A percentile compares a stretch with the other conserved stretches of the same genome.
Conservation (phyloP, 2,329 filamentous ascomycete species). For the Alternaria conjuncta region DNA sequence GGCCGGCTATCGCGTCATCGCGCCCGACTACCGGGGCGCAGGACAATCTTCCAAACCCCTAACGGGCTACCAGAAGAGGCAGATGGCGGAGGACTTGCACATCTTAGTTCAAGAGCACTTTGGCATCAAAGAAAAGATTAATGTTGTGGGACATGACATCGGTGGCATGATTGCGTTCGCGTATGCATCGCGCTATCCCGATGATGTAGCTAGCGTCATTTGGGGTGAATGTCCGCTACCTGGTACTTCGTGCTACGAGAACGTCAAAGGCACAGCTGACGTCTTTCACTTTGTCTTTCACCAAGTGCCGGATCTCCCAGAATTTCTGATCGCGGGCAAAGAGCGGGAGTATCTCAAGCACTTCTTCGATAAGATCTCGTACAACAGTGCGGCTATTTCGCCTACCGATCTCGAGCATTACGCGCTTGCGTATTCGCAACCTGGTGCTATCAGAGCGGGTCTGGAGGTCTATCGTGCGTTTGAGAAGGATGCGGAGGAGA, state of each 20-base stretch:
- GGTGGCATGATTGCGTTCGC: conserved; percentile 57
- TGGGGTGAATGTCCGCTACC: conserved; percentile 6
- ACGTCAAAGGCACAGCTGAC: neutral
- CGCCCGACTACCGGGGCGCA: conserved; percentile 52
- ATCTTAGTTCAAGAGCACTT: conserved; percentile 37
- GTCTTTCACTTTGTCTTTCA: conserved; percentile 4
- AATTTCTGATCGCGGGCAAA: conserved; percentile 15
- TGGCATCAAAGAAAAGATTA: conserved; percentile 46
- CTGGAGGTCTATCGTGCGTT: conserved; percentile 1
- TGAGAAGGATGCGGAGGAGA: conserved; percentile 2
- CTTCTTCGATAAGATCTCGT: conserved; percentile 12
- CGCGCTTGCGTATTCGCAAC: neutral
- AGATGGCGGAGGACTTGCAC: conserved; percentile 51
- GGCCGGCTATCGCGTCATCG: conserved; percentile 51
- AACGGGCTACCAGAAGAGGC: conserved; percentile 50
- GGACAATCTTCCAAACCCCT: conserved; percentile 47
- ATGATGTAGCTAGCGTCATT: conserved; percentile 42
- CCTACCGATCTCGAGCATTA: neutral
- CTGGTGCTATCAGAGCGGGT: neutral
- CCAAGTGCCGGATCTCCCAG: conserved; percentile 17
- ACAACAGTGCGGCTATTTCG: conserved; percentile 11
- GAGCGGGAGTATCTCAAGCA: conserved; percentile 15
- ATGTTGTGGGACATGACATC: conserved; percentile 58
- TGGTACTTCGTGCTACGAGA: conserved; percentile 1
- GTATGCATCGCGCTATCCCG: conserved; percentile 48